Evolutionary conservation across 768 basidiomycete species (phyloP).

Genomic region (Coprinopsis sp.): DNA sequence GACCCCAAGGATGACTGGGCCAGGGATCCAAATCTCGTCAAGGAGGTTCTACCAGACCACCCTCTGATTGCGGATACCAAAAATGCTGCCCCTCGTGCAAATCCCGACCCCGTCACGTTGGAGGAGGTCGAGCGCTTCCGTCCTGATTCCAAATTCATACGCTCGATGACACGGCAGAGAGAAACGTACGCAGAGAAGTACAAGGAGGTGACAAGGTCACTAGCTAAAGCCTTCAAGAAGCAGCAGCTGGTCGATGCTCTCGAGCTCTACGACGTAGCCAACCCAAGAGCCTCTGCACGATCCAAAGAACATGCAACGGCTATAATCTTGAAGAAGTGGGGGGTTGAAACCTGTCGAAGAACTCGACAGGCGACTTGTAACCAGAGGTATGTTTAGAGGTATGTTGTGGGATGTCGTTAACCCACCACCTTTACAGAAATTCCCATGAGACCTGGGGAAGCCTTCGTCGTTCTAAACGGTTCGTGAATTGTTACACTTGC

Average conservation of each 20-base stretch:
- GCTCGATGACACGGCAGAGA: too few relatives aligned
- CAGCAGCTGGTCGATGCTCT: constrained; percentile 56
- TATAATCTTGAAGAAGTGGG: constrained; percentile 66
- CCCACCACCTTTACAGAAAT: constrained; percentile 37
- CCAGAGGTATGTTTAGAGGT: too few relatives aligned
- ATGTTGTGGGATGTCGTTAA: too few relatives aligned
- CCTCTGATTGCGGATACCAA: too few relatives aligned
- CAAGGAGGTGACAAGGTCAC: constrained; percentile 42
- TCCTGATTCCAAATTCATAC: too few relatives aligned
- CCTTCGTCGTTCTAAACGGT: constrained; percentile 74
- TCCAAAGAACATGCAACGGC: constrained; percentile 40
- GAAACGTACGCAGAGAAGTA: constrained; percentile 57
- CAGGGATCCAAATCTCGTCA: too few relatives aligned
- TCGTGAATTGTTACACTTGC: constrained; percentile 9
- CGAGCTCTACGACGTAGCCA: constrained; percentile 39
- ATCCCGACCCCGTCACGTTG: constrained; percentile 46
- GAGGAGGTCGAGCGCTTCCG: constrained; percentile 58
- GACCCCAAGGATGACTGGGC: too few relatives aligned
- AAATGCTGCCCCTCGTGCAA: too few relatives aligned
- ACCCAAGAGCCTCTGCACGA: constrained; percentile 23
- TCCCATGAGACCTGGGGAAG: constrained; percentile 49
- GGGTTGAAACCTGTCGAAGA: constrained; percentile 56
- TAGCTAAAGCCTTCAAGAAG: constrained; percentile 60
- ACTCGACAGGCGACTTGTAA: constrained; percentile 49
- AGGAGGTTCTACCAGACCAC: too few relatives aligned